Evolutionary conservation across 78 protist species (phyloP).

Genomic region (Thecamonas trahens): DNA sequence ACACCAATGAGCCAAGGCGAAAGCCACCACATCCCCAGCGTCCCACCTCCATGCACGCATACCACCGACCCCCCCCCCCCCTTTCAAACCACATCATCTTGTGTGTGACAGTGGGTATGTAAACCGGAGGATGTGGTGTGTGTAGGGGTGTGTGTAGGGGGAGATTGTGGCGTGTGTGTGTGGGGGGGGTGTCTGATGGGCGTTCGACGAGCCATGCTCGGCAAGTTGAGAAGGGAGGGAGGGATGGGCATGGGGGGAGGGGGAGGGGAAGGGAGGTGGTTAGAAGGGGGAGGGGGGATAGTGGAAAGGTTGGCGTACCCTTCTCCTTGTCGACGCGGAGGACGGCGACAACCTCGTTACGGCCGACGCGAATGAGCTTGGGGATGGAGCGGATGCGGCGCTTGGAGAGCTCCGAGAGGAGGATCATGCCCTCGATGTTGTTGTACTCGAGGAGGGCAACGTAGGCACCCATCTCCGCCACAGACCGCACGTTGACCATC

Average conservation of each 20-base stretch:
- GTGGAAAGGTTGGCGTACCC: constrained; percentile 43
- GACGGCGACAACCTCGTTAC: constrained; percentile 86
- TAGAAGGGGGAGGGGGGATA: background rate
- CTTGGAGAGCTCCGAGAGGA: constrained; percentile 87
- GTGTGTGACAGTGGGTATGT: too few species aligned
- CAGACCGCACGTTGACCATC: constrained; percentile 62
- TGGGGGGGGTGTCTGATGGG: too few species aligned
- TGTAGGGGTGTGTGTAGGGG: too few species aligned
- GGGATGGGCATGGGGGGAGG: background rate
- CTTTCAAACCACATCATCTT: too few species aligned
- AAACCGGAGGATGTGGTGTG: too few species aligned
- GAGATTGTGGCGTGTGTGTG: too few species aligned
- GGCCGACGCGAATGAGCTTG: constrained; percentile 85
- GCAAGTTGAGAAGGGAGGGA: background rate
- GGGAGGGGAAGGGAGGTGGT: background rate
- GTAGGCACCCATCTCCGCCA: constrained; percentile 91
- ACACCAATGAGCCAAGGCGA: too few species aligned
- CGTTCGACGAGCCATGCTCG: too few species aligned
- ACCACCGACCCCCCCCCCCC: too few species aligned
- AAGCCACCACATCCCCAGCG: too few species aligned
- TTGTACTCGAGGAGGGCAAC: constrained; percentile 68
- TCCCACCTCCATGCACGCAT: too few species aligned
- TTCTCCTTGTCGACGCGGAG: constrained; percentile 96
- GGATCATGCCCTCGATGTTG: constrained; percentile 90
- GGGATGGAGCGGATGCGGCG: constrained; percentile 92